Base-by-base conservation (phyloP, 148 eudicot species). In the Gaultheria prostrata region DNA sequence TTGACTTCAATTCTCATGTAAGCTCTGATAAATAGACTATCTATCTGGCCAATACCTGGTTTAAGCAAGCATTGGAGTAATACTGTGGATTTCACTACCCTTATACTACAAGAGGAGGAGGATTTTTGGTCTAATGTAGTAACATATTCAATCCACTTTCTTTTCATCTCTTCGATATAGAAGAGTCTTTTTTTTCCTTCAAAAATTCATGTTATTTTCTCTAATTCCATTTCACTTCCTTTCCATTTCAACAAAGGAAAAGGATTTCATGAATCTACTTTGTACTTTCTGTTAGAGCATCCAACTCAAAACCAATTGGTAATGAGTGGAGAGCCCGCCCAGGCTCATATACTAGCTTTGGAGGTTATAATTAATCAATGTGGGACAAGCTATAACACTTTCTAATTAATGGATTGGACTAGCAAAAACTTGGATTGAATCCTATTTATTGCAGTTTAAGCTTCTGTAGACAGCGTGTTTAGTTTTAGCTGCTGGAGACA, bases 401-500 rank as follows among this genome's bases (percentile, higher is more conserved):
- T 75, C 32, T 18, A 75, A 46, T n/a, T 21, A 35, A 39, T 45
- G 30, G 13, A 11, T 43, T 75, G 54, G 48, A 76, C 32, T 76
- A 12, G 79, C 26, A 11, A 12, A n/a, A 76, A 24, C 5, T 48
- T 76, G 54, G 56, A 76, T 51, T 45, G 17, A n/a, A 48, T 70
- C 45, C 35, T 30, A 30, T 32, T 15, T 32, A 70, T 12, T 17
- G 6, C 1, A 30, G 32, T 67, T 67, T 65, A 11, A 11, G 35
- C 72, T 67, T 30, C 15, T 26, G 32, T 6, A 67, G 32, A 26
- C 35, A 24, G 6, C 15, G 32, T 70, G 20, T 46, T 30, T 26
- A 26, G 56, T 77, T 77, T 24, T 50, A 77, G 79, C 79, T n/a
- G 21, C n/a, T 49, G 79, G 20, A 77, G 39, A 13, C 35, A 77